A percentile compares a stretch with the other conserved stretches of the same genome.
These are phyloP conservation scores for Phytophthora aleatoria DNA, from an alignment of 352 stramenopile species.

Conservation along the genomic window DNA sequence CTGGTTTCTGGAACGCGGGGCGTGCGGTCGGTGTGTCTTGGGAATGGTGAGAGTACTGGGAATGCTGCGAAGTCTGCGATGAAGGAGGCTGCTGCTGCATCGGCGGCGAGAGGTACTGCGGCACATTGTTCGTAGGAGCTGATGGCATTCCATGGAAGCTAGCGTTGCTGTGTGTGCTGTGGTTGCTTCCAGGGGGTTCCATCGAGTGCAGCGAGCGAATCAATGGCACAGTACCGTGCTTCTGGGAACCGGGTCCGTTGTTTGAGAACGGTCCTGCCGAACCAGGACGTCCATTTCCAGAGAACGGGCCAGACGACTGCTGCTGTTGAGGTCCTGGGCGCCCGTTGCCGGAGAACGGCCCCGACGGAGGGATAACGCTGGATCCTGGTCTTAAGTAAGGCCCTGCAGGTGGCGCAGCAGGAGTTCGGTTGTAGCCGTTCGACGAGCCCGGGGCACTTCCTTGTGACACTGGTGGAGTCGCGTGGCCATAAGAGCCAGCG, in stretches of 20 bases:
- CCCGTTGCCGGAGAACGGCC: slow-evolving; percentile 32
- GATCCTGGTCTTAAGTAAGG: slow-evolving; percentile 15
- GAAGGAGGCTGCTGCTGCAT: slow-evolving; percentile 28
- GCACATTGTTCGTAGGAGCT: slow-evolving; percentile 14
- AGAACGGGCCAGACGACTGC: slow-evolving; percentile 37
- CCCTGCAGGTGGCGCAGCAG: slow-evolving; percentile 12
- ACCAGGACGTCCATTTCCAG: slow-evolving; percentile 26
- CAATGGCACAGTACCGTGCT: slow-evolving; percentile 11
- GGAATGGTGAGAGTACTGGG: slow-evolving; percentile 22
- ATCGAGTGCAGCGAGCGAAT: slow-evolving; percentile 36
- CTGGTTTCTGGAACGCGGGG: slow-evolving; percentile 23
- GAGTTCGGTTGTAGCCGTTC: slow-evolving; percentile 28
- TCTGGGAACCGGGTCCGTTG: slow-evolving; percentile 21
- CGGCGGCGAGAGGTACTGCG: slow-evolving; percentile 5
- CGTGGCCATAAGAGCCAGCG: slow-evolving; percentile 25
- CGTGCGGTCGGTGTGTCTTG: slow-evolving; percentile 13
- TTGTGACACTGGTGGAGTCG: slow-evolving; percentile 37
- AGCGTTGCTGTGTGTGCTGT: slow-evolving; percentile 36
- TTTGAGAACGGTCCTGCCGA: slow-evolving; percentile 26
- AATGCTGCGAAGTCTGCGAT: slow-evolving; percentile 32
- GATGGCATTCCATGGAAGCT: slow-evolving; percentile 23
- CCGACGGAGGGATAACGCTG: slow-evolving; percentile 20
- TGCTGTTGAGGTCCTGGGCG: slow-evolving; percentile 22
- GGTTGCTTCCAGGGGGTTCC: slow-evolving; percentile 40
- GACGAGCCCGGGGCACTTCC: slow-evolving; percentile 30